phyloP scores from a whole-genome alignment of 371 early-diverging fungal species.

The Mortierella sp. region DNA sequence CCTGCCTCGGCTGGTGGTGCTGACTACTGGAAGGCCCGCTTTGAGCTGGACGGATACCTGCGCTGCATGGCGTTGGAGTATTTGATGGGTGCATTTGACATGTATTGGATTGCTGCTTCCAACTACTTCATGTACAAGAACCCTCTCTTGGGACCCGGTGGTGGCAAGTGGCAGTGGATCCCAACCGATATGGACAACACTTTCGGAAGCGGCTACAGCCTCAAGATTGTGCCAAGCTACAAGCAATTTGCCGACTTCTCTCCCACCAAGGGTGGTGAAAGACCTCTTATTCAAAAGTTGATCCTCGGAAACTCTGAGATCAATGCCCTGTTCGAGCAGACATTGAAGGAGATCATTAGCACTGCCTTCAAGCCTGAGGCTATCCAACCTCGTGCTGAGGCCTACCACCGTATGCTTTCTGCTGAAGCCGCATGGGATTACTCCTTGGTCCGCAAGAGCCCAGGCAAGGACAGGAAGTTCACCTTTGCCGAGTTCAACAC shows the following conservation, averaged over 20 bases:
- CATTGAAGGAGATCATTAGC: conserved; percentile 63
- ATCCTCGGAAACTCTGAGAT: conserved; percentile 37
- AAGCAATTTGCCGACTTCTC: conserved; percentile 20
- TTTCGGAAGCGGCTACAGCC: conserved; percentile 30
- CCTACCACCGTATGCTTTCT: conserved; percentile 59
- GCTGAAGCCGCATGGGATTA: conserved; percentile 64
- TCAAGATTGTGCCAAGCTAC: conserved; percentile 14
- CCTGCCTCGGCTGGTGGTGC: conserved; percentile 29
- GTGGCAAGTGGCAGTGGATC: conserved; percentile 41
- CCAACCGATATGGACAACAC: conserved; percentile 44
- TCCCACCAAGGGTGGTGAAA: neutral
- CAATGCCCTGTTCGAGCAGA: conserved; percentile 59
- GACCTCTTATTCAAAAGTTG: conserved; percentile 41
- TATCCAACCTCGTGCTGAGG: conserved; percentile 58
- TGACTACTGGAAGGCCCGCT: conserved; percentile 34
- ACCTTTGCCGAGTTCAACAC: conserved; percentile 57
- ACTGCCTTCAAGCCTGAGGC: conserved; percentile 66
- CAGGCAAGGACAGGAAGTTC: conserved; percentile 54
- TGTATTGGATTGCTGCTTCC: conserved; percentile 41
- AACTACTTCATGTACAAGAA: conserved; percentile 53
- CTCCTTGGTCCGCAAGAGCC: conserved; percentile 53
- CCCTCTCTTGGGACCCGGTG: conserved; percentile 13
- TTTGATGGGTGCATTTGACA: conserved; percentile 34
- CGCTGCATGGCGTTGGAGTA: conserved; percentile 49
- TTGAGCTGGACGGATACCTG: conserved; percentile 36